Evolutionary conservation across 2,329 filamentous ascomycete genomes (phyloP).

Genomic region (Fusarium annulatum): DNA sequence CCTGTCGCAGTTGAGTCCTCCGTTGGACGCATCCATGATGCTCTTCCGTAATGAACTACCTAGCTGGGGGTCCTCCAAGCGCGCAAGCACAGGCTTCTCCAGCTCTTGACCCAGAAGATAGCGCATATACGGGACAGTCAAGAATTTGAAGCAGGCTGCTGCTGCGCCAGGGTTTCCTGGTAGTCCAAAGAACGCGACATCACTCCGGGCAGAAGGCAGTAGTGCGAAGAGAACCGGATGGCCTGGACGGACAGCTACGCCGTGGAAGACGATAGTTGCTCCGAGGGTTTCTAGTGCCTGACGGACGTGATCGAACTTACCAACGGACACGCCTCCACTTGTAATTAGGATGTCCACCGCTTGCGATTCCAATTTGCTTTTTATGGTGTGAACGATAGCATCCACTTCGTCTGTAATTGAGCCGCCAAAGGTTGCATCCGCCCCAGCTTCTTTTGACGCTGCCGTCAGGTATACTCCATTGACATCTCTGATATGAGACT

Average conservation of each 20-base stretch:
- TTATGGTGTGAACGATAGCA: neutral
- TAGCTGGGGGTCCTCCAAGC: neutral
- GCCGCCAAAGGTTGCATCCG: neutral
- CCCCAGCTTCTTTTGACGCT: neutral
- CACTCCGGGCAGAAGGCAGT: rapidly evolving
- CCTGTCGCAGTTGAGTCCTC: neutral
- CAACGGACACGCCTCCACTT: neutral
- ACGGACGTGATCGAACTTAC: neutral
- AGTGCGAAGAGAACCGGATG: neutral
- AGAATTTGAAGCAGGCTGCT: neutral
- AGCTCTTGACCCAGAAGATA: rapidly evolving
- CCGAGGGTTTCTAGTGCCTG: neutral
- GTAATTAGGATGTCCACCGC: neutral
- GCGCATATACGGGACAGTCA: neutral
- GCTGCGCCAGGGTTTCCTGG: neutral
- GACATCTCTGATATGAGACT: neutral
- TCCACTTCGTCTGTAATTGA: neutral
- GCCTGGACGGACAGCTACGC: neutral
- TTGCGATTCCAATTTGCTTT: neutral
- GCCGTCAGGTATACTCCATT: neutral
- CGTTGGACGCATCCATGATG: neutral
- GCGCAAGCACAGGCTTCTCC: neutral
- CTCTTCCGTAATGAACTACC: neutral
- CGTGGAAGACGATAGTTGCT: neutral
- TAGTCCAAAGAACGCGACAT: neutral